These are phyloP conservation scores for Starmerella vaccinii DNA, from an alignment of 805 yeast species.

Conservation along the genomic window DNA sequence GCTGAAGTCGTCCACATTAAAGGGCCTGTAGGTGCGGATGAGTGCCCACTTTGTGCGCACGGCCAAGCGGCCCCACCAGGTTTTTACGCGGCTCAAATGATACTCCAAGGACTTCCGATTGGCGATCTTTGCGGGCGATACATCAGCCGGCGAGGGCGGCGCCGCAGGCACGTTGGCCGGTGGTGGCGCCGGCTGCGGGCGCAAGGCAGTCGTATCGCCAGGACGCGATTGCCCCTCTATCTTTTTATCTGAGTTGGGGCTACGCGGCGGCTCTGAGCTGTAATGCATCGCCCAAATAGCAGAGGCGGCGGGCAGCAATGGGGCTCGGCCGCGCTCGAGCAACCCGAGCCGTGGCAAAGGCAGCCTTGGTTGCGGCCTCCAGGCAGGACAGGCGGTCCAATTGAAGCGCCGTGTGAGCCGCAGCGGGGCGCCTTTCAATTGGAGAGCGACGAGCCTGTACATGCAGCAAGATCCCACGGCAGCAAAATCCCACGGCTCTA, in stretches of 20 bases:
- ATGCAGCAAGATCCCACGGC: background rate
- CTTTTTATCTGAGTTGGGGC: background rate
- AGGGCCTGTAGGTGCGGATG: conserved; percentile 67
- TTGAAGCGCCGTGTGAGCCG: background rate
- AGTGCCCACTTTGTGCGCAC: conserved; percentile 62
- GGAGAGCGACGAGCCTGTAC: conserved; percentile 1
- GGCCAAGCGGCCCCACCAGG: conserved; percentile 34
- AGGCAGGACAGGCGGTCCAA: background rate
- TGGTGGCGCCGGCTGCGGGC: background rate
- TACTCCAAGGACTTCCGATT: conserved; percentile 31
- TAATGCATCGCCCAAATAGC: background rate
- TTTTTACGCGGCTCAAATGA: conserved; percentile 37
- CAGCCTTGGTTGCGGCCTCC: background rate
- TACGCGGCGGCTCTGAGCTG: background rate
- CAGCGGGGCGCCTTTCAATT: background rate
- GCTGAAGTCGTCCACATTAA: conserved; percentile 81
- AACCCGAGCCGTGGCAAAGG: background rate
- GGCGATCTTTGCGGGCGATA: background rate
- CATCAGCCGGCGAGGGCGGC: background rate
- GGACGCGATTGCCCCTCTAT: too few relatives aligned
- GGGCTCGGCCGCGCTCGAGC: background rate
- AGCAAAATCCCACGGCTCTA: background rate
- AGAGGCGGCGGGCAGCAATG: background rate
- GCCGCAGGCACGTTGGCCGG: background rate
- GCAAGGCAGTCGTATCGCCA: background rate